Evolutionary conservation across 1,284 basidiomycete genomes (phyloP).

Genomic region (Ceratobasidium sp.): DNA sequence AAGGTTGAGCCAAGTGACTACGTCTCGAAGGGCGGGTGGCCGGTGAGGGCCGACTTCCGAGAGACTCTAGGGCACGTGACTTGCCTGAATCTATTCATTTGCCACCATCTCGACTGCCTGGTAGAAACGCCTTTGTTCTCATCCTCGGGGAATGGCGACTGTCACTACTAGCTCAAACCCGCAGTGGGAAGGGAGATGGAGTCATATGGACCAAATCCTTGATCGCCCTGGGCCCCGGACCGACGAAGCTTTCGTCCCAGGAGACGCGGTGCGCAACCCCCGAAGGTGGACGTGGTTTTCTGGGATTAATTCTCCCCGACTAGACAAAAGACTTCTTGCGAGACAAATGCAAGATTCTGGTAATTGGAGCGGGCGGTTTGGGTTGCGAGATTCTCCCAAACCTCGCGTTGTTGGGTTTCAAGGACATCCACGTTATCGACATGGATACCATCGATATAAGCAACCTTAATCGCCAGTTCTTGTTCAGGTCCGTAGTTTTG

Average conservation of each 20-base stretch:
- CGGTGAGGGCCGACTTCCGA: no score
- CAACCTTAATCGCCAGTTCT: constrained; percentile 97
- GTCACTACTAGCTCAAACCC: neutral
- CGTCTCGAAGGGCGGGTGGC: no score
- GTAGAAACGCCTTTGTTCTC: constrained; percentile 8
- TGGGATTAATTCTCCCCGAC: constrained; percentile 47
- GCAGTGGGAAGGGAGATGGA: constrained; percentile 77
- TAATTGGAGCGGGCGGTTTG: constrained; percentile 95
- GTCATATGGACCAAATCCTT: constrained; percentile 83
- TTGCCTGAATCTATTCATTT: neutral
- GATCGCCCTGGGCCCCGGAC: constrained; percentile 84
- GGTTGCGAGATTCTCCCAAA: constrained; percentile 97
- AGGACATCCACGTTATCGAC: constrained; percentile 98
- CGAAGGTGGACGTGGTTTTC: constrained; percentile 47
- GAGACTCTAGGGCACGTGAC: no score
- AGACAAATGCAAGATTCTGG: constrained; percentile 88
- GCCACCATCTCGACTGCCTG: neutral
- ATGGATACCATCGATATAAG: constrained; percentile 99
- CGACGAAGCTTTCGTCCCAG: constrained; percentile 74
- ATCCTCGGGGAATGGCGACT: neutral
- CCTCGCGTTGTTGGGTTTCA: constrained; percentile 93
- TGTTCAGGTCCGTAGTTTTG: constrained; percentile 77
- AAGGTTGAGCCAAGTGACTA: no score
- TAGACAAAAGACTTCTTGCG: constrained; percentile 91
- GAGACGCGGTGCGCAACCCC: constrained; percentile 67